phyloP scores from a whole-genome alignment of 164 flowering plant species.

The Annona cherimola region DNA sequence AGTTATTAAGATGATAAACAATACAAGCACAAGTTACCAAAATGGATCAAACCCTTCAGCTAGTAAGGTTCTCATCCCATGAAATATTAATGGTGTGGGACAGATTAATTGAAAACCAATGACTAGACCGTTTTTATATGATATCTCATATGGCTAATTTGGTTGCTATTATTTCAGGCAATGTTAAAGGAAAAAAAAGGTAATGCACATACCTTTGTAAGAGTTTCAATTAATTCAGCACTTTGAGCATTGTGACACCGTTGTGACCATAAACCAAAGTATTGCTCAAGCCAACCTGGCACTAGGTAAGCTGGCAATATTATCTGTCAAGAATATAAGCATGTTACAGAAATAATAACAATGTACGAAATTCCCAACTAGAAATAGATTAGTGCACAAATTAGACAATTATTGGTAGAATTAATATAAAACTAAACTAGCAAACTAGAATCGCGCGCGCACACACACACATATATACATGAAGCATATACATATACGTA shows the following conservation, averaged over 20 bases:
- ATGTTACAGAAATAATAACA: not conserved
- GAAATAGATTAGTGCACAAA: too few relatives aligned
- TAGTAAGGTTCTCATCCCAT: too few relatives aligned
- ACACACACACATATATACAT: too few relatives aligned
- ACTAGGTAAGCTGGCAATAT: conserved; percentile 48
- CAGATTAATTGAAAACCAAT: too few relatives aligned
- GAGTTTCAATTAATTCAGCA: conserved; percentile 76
- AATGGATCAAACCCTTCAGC: too few relatives aligned
- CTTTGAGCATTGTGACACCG: conserved; percentile 59
- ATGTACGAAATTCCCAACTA: too few relatives aligned
- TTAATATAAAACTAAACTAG: too few relatives aligned
- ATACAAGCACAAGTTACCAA: too few relatives aligned
- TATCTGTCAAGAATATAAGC: conserved; percentile 49
- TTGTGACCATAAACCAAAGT: conserved; percentile 52
- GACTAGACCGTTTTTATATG: not conserved
- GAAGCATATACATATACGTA: too few relatives aligned
- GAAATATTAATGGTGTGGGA: not conserved
- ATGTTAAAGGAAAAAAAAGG: not conserved
- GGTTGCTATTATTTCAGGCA: not conserved
- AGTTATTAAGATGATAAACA: too few relatives aligned
- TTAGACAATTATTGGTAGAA: too few relatives aligned
- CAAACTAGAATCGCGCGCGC: too few relatives aligned
- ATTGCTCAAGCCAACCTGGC: conserved; percentile 57
- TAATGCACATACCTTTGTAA: conserved; percentile 55
- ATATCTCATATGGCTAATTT: not conserved